phyloP scores from a whole-genome alignment of 495 filamentous ascomycete species.

The Cetradonia linearis region DNA sequence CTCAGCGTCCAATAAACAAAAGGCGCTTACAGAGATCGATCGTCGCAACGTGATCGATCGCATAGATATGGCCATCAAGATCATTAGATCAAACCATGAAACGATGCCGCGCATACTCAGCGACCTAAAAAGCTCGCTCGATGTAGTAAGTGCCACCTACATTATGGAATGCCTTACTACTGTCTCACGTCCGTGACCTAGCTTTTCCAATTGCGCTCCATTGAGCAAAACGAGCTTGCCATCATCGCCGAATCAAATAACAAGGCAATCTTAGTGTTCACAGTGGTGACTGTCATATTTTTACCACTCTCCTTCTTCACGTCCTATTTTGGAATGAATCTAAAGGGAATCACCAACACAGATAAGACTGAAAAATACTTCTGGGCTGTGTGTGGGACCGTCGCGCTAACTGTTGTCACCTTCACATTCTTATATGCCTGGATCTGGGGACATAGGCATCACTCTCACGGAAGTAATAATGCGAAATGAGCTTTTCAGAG shows the following conservation, averaged over 20 bases:
- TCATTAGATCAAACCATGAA: conserved; percentile 5
- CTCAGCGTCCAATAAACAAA: background rate
- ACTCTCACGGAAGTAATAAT: background rate
- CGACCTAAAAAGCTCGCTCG: conserved; percentile 15
- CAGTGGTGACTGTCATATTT: conserved; percentile 61
- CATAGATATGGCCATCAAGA: conserved; percentile 6
- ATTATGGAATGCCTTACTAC: too few species aligned
- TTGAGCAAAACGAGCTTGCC: conserved; percentile 13
- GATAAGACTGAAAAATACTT: conserved; percentile 15
- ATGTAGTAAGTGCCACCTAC: conserved; percentile 8
- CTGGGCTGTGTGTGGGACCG: conserved; percentile 15
- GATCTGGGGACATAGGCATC: conserved; percentile 11
- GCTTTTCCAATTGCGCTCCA: background rate
- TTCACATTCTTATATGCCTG: conserved; percentile 14
- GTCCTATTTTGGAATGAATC: conserved; percentile 23
- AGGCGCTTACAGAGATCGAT: background rate
- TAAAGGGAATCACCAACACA: conserved; percentile 8
- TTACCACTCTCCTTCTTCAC: conserved; percentile 55
- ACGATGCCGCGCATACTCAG: conserved; percentile 5
- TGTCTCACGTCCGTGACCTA: background rate
- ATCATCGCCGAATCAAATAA: conserved; percentile 19
- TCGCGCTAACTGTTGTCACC: conserved; percentile 12
- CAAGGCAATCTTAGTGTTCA: conserved; percentile 58
- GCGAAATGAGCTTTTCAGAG: background rate
- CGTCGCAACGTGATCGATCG: background rate